A percentile compares a stretch with the other conserved stretches of the same genome.
Conservation (phyloP, 192 early-diverging fungal genomes). For the Kickxella alabastrina region DNA sequence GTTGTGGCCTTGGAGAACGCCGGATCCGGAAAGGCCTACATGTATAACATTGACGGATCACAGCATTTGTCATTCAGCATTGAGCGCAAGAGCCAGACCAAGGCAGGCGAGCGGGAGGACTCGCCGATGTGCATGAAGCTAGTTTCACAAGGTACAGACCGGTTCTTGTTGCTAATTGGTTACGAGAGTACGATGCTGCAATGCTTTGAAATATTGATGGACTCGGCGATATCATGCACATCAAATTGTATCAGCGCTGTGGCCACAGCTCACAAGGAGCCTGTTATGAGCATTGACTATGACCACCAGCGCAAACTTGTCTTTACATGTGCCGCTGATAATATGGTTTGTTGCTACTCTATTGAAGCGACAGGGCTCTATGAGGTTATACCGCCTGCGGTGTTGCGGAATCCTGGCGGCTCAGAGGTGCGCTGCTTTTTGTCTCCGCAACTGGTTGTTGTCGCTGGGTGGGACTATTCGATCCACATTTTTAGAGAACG, state of each 20-base stretch:
- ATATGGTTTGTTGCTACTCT: slow-evolving; percentile 24
- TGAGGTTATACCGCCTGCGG: not conserved
- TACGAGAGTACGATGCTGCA: slow-evolving; percentile 41
- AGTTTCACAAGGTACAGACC: not conserved
- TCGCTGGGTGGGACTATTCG: slow-evolving; percentile 45
- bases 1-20: slow-evolving; percentile 20
- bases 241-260: not conserved
- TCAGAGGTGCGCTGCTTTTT: slow-evolving; percentile 31
- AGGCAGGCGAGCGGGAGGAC: slow-evolving; percentile 24
- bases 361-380: not conserved
- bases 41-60: slow-evolving; percentile 10
- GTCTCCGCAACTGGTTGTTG: slow-evolving; percentile 12
- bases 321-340: slow-evolving; percentile 45
- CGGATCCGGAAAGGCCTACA: slow-evolving; percentile 17
- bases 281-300: slow-evolving; percentile 36
- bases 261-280: slow-evolving; percentile 29
- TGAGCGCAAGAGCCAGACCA: slow-evolving; percentile 17
- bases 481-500: slow-evolving; percentile 14
- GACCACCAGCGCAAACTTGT: slow-evolving; percentile 6
- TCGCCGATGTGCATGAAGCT: slow-evolving; percentile 39
- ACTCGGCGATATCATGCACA: not conserved
- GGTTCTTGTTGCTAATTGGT: slow-evolving; percentile 21
- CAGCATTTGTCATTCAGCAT: slow-evolving; percentile 9
- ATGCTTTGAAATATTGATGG: slow-evolving; percentile 9
- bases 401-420: slow-evolving; percentile 18